Evolutionary conservation across 2,329 filamentous ascomycete genomes (phyloP).

Genomic region (Remersonia thermophila): DNA sequence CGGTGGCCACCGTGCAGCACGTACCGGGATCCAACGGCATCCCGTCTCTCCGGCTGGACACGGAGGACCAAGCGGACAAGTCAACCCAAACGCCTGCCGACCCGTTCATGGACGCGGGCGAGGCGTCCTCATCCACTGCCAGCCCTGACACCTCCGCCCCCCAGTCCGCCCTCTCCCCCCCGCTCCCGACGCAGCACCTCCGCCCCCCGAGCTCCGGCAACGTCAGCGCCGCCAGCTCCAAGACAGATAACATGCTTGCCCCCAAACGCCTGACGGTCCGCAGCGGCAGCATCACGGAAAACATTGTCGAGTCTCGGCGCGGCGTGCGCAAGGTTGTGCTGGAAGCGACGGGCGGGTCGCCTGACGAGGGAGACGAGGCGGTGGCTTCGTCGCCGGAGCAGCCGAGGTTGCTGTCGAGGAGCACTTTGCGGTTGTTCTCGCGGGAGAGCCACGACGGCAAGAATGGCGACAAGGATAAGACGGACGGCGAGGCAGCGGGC

Average conservation of each 20-base stretch:
- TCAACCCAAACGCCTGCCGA: constrained; percentile 13
- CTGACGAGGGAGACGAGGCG: constrained; percentile 22
- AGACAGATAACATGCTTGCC: constrained; percentile 8
- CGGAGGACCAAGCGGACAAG: constrained; percentile 15
- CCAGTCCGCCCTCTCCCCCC: constrained; percentile 4
- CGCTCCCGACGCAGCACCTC: background rate
- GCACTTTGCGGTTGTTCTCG: too few species aligned
- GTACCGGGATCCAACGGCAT: constrained; percentile 17
- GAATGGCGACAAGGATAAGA: constrained; percentile 1
- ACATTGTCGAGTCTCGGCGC: constrained; percentile 53
- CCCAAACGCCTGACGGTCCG: constrained; percentile 36
- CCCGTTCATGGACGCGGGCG: too few species aligned
- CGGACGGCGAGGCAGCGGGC: background rate
- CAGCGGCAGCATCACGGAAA: constrained; percentile 69
- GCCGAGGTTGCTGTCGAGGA: constrained; percentile 1
- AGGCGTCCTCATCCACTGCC: too few species aligned
- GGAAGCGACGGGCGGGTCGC: constrained; percentile 23
- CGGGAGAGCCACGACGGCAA: background rate
- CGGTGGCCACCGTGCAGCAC: constrained; percentile 13
- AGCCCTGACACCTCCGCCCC: constrained; percentile 6
- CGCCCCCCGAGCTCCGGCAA: constrained; percentile 10
- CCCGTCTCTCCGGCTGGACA: constrained; percentile 9
- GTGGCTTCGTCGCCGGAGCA: constrained; percentile 8
- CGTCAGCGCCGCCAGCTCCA: constrained; percentile 11
- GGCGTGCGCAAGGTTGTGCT: constrained; percentile 67